Conservation (phyloP, 495 filamentous ascomycete species). For the Symbiotaphrina buchneri region DNA sequence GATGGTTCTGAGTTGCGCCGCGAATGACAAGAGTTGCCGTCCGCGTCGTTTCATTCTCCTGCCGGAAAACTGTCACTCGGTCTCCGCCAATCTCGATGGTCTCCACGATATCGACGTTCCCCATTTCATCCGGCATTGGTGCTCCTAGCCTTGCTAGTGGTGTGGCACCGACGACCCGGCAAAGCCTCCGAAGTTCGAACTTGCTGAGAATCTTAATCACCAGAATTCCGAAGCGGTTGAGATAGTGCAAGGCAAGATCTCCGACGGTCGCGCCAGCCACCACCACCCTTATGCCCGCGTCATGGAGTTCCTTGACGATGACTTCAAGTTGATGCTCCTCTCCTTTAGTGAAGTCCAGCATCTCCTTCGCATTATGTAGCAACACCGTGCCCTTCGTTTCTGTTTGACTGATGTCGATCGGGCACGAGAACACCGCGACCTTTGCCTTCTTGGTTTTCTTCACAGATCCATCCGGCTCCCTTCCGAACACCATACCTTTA, state of each 20-base stretch:
- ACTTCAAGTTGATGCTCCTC: slow-evolving; percentile 83
- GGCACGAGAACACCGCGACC: slow-evolving; percentile 90
- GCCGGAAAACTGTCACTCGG: slow-evolving; percentile 93
- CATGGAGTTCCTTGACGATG: slow-evolving; percentile 83
- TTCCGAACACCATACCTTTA: slow-evolving; percentile 94
- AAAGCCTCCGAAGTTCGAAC: slow-evolving; percentile 83
- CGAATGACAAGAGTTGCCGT: slow-evolving; percentile 91
- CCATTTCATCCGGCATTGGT: slow-evolving; percentile 99
- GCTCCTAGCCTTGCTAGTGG: slow-evolving; percentile 88
- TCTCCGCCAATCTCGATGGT: slow-evolving; percentile 97
- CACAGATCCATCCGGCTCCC: slow-evolving; percentile 72
- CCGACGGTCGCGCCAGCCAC: slow-evolving; percentile 80
- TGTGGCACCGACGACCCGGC: slow-evolving; percentile 89
- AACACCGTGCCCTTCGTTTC: slow-evolving; percentile 99
- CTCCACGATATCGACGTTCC: slow-evolving; percentile 82
- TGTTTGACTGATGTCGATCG: slow-evolving; percentile 87
- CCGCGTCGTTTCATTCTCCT: slow-evolving; percentile 78
- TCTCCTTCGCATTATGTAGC: slow-evolving; percentile 91
- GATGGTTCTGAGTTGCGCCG: slow-evolving; percentile 91
- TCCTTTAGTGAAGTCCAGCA: slow-evolving; percentile 94
- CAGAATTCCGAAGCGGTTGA: slow-evolving; percentile 89
- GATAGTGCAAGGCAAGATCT: slow-evolving; percentile 90
- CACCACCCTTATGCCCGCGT: slow-evolving; percentile 79
- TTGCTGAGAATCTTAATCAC: slow-evolving; percentile 97
- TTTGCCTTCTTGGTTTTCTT: slow-evolving; percentile 86